phyloP scores from a whole-genome alignment of 495 filamentous ascomycete species.

The Cetradonia linearis region DNA sequence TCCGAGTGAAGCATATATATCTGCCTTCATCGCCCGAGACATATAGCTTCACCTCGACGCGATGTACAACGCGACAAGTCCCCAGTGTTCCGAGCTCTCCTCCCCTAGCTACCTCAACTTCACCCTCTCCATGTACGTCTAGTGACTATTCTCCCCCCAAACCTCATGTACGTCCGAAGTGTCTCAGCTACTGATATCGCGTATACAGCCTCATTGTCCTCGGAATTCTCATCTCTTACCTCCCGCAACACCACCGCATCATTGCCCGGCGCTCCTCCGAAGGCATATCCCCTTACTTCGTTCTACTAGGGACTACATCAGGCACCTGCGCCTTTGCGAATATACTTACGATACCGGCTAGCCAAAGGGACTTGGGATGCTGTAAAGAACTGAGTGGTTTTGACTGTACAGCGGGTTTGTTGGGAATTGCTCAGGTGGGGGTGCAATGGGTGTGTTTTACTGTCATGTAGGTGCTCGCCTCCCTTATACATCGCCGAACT shows the following conservation, averaged over 20 bases:
- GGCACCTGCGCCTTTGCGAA: slow-evolving; percentile 82
- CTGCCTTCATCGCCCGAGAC: not conserved
- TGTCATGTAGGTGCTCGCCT: slow-evolving; percentile 56
- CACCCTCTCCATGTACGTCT: slow-evolving; percentile 25
- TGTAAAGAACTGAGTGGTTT: slow-evolving; percentile 70
- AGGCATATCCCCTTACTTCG: slow-evolving; percentile 88
- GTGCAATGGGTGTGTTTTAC: slow-evolving; percentile 87
- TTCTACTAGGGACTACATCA: slow-evolving; percentile 83
- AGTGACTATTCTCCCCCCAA: not conserved
- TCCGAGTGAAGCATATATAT: not conserved
- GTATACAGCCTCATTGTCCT: slow-evolving; percentile 63
- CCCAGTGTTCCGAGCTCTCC: slow-evolving; percentile 22
- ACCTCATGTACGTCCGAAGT: not conserved
- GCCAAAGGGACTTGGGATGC: slow-evolving; percentile 68
- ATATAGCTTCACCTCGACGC: not conserved
- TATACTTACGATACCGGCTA: slow-evolving; percentile 72
- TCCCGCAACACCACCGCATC: slow-evolving; percentile 90
- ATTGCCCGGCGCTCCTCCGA: slow-evolving; percentile 78
- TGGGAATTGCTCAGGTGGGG: slow-evolving; percentile 83
- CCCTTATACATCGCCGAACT: not conserved
- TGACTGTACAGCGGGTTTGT: slow-evolving; percentile 70
- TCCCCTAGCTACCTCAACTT: slow-evolving; percentile 27
- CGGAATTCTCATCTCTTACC: slow-evolving; percentile 86
- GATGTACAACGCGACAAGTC: not conserved
- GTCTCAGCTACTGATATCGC: slow-evolving; percentile 1